Base-by-base conservation (phyloP, 495 filamentous ascomycete genomes). In the Penicillium bialowiezense region DNA sequence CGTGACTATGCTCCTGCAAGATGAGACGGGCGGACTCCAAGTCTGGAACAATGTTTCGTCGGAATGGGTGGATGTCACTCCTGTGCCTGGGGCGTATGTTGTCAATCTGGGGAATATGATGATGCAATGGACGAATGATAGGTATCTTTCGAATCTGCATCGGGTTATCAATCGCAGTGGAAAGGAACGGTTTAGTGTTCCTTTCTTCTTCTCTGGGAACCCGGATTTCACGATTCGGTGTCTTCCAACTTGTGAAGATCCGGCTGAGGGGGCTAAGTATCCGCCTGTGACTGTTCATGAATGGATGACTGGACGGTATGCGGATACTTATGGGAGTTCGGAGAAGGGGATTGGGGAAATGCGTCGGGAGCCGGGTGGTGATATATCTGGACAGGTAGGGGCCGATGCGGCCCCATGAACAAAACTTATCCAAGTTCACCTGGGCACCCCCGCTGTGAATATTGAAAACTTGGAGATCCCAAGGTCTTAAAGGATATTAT, bases 61-160 rank as follows among this genome's bases (percentile, higher is more conserved):
- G 0, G 41, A 51, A 38, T 65, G 62, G 64, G 54, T 50, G 0
- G 52, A 66, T 20, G 70, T 76, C 1, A 44, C 46, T 7, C 69
- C 72, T 3, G 52, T 66, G 13, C 55, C 56, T 5, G 68, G 66
- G 12, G 69, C 67, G 1, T 73, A 70, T 36, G 69, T 80, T 5
- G 65, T 80, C 12, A 80, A 79, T 44, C 53, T 77, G 10, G 77
- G 76, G 1, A 68, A 79, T 52, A 61, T 78, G 64, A 59, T 64
- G 50, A 60, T 61, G 56, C 55, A 52, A 8, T 63, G 59, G 58
- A 62, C 65, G 5, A 60, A 60, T 41, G 56, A 57, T 44, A 42
- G 26, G 8, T 71, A 67, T 31, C 35, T 54, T n/a, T 62, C 56
- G 9, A 64, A 60, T 19, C 32, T 65, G 14, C 68, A 71, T 36